A percentile compares a stretch with the other conserved stretches of the same genome.
Evolutionary conservation across 805 yeast genomes (phyloP).

Genomic region (Metschnikowia henanensis): DNA sequence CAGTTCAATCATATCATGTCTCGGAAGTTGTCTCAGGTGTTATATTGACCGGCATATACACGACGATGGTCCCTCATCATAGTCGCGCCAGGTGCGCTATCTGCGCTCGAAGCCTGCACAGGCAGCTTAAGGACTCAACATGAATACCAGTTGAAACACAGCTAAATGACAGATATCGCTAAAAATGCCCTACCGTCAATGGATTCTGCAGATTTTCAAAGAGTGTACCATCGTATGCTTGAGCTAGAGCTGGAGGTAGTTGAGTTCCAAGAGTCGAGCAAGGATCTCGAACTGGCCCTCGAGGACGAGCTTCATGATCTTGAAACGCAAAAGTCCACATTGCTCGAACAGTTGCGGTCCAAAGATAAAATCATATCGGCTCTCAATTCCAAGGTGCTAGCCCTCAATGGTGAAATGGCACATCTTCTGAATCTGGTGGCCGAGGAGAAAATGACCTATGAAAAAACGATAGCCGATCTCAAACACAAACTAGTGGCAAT

Average conservation of each 20-base stretch:
- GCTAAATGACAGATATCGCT: conserved; percentile 1
- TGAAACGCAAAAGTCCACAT: conserved; percentile 25
- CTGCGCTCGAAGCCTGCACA: conserved; percentile 9
- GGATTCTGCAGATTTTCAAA: conserved; percentile 7
- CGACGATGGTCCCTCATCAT: neutral
- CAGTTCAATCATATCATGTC: neutral
- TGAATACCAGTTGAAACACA: conserved; percentile 7
- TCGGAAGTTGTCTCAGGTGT: neutral
- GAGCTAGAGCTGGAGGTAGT: conserved; percentile 38
- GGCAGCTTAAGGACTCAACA: conserved; percentile 3
- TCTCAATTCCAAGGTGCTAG: conserved; percentile 16
- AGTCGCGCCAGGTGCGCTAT: neutral
- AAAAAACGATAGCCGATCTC: conserved; percentile 22
- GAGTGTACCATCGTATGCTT: conserved; percentile 24
- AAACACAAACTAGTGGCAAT: conserved; percentile 36
- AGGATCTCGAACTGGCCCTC: conserved; percentile 44
- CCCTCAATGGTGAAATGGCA: conserved; percentile 23
- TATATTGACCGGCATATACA: neutral
- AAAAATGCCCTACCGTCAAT: conserved; percentile 1
- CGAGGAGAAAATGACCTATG: conserved; percentile 18
- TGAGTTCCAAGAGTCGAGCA: conserved; percentile 45
- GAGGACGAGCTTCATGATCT: conserved; percentile 42
- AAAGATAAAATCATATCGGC: conserved; percentile 22
- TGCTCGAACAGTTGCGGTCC: conserved; percentile 18
- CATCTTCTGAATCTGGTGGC: conserved; percentile 16